Conservation (phyloP, 2,329 filamentous ascomycete species). For the Intubia oerlemansii region DNA sequence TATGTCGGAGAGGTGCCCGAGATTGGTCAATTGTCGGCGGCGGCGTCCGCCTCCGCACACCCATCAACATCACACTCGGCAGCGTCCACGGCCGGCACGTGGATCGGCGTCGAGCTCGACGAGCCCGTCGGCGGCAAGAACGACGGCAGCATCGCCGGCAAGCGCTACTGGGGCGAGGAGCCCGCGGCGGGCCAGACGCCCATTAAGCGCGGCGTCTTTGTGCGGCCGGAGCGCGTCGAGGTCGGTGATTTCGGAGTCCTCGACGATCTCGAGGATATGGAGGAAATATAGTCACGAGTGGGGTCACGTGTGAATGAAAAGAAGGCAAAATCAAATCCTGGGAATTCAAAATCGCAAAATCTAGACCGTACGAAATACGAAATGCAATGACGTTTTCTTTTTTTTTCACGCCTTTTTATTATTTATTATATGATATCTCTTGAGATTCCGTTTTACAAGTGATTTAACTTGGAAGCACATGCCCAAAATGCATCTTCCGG, state of each 20-base stretch:
- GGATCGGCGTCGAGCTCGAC: conserved; percentile 57
- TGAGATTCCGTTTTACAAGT: no score
- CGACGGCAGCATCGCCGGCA: conserved; percentile 42
- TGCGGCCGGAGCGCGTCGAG: conserved; percentile 58
- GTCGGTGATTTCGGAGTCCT: conserved; percentile 50
- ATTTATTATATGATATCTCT: no score
- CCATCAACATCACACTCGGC: no score
- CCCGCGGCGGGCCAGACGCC: conserved; percentile 16
- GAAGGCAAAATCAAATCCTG: no score
- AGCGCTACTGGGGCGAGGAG: conserved; percentile 47
- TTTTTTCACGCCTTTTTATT: no score
- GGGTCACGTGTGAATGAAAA: no score
- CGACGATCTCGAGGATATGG: conserved; percentile 58
- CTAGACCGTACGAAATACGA: no score
- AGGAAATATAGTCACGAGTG: conserved; percentile 33
- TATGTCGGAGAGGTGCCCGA: conserved; percentile 57
- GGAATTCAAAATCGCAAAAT: no score
- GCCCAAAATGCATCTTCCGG: no score
- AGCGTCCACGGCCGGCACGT: conserved; percentile 24
- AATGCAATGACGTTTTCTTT: no score
- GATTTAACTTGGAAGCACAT: no score
- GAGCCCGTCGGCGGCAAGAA: conserved; percentile 72
- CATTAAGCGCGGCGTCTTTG: conserved; percentile 57
- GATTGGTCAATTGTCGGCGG: conserved; percentile 20
- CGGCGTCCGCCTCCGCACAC: background rate